Evolutionary conservation across 2,329 filamentous ascomycete species (phyloP).

Genomic region (Xylaria sp.): DNA sequence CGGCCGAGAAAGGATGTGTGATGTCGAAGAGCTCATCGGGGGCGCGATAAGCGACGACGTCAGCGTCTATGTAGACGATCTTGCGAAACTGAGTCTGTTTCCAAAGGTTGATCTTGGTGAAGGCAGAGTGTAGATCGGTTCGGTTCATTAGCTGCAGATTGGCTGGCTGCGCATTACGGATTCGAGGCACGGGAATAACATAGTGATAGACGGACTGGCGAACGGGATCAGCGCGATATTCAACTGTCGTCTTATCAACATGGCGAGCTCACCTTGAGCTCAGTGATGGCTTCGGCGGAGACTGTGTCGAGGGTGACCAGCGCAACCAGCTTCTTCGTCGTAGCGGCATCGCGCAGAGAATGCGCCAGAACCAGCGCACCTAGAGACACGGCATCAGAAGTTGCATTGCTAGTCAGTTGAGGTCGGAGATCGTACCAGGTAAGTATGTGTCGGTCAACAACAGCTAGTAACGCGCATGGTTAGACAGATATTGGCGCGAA

Average conservation of each 20-base stretch:
- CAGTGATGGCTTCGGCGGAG: slow-evolving; percentile 76
- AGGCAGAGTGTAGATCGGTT: slow-evolving; percentile 87
- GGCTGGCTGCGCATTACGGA: slow-evolving; percentile 78
- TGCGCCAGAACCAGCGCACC: slow-evolving; percentile 94
- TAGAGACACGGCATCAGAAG: slow-evolving; percentile 52
- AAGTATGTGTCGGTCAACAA: slow-evolving; percentile 92
- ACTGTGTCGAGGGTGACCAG: slow-evolving; percentile 85
- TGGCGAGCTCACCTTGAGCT: slow-evolving; percentile 73
- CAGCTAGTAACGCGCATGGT: slow-evolving; percentile 68
- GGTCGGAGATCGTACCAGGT: slow-evolving; percentile 71
- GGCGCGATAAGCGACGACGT: slow-evolving; percentile 88
- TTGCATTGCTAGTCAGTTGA: slow-evolving; percentile 28
- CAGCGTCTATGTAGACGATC: slow-evolving; percentile 94
- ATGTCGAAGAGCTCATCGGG: slow-evolving; percentile 90
- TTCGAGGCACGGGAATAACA: slow-evolving; percentile 82
- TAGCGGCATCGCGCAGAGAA: slow-evolving; percentile 90
- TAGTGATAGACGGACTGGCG: slow-evolving; percentile 83
- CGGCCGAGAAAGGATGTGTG: slow-evolving; percentile 70
- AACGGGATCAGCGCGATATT: slow-evolving; percentile 28
- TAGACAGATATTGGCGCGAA: slow-evolving; percentile 35
- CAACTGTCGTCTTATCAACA: slow-evolving; percentile 7
- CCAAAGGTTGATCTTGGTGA: slow-evolving; percentile 97
- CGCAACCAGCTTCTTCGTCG: slow-evolving; percentile 84
- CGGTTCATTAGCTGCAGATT: slow-evolving; percentile 95
- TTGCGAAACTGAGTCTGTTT: slow-evolving; percentile 87